Conservation (phyloP, 768 basidiomycete species). For the Agaricus blazei region DNA sequence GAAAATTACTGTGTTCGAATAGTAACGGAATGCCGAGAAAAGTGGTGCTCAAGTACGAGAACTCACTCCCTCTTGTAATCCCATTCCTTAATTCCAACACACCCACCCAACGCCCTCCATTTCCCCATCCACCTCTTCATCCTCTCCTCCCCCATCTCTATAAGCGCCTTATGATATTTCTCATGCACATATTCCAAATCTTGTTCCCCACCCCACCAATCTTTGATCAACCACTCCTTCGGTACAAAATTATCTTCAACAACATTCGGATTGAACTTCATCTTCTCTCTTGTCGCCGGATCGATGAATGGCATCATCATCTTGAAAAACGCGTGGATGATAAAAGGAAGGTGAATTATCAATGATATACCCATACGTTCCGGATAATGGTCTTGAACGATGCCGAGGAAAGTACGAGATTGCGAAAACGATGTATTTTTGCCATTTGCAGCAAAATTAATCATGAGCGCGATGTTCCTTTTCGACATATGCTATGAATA, state of each 20-base stretch:
- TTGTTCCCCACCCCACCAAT: conserved; percentile 64
- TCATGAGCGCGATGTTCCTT: conserved; percentile 66
- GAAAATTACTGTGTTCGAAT: no score
- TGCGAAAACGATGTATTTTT: conserved; percentile 48
- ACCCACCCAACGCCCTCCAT: conserved; percentile 68
- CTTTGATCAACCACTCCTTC: conserved; percentile 61
- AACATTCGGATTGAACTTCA: conserved; percentile 69
- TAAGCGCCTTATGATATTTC: conserved; percentile 67
- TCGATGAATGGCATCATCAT: conserved; percentile 79
- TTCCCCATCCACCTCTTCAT: conserved; percentile 43
- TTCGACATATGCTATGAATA: conserved; percentile 2
- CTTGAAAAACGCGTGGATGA: conserved; percentile 71
- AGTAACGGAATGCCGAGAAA: no score
- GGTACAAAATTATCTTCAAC: conserved; percentile 65
- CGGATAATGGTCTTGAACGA: conserved; percentile 80
- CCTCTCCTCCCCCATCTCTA: conserved; percentile 48
- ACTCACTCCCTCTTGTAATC: conserved; percentile 49
- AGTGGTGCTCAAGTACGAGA: no score
- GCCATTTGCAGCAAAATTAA: conserved; percentile 71
- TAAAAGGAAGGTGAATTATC: conserved; percentile 77
- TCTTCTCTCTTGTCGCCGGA: conserved; percentile 70
- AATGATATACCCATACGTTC: conserved; percentile 77
- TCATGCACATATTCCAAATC: conserved; percentile 72
- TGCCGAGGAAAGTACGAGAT: conserved; percentile 46
- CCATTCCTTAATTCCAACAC: conserved; percentile 73